These are phyloP conservation scores for Fraxinus sp. DNA, from an alignment of 305 asterid species.

Conservation along the genomic window DNA sequence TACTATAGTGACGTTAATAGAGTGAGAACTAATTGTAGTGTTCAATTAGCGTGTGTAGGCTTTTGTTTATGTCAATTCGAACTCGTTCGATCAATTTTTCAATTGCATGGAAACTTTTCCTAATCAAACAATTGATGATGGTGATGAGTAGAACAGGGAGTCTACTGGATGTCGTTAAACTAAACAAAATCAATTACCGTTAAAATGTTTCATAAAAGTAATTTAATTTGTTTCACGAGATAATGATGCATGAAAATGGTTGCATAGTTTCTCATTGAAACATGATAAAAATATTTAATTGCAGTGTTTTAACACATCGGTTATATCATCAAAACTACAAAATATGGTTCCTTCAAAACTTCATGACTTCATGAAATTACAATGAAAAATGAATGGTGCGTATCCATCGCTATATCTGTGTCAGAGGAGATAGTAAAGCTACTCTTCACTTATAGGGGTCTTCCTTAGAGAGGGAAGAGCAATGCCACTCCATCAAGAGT, in stretches of 20 bases:
- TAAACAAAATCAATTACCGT: no score
- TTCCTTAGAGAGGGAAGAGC: neutral
- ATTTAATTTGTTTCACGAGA: neutral
- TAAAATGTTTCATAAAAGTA: neutral
- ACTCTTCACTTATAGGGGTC: neutral
- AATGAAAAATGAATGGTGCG: neutral
- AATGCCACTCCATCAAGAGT: neutral
- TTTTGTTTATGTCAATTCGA: neutral
- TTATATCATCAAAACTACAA: neutral
- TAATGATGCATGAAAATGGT: neutral
- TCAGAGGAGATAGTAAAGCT: neutral
- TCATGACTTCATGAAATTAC: neutral
- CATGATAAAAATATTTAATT: neutral
- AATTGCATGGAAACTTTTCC: neutral
- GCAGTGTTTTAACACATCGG: neutral
- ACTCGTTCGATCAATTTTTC: neutral
- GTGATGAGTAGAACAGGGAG: neutral
- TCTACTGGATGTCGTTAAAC: neutral
- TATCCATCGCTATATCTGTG: neutral
- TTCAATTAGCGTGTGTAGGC: neutral
- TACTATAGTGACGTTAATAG: no score
- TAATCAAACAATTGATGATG: neutral
- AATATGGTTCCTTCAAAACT: neutral
- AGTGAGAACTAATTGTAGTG: neutral
- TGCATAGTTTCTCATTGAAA: neutral